Percentiles rank a stretch among this genome's conserved stretches.
These are phyloP conservation scores for Pythium inflatum DNA, from an alignment of 352 stramenopile genomes.

Conservation along the genomic window DNA sequence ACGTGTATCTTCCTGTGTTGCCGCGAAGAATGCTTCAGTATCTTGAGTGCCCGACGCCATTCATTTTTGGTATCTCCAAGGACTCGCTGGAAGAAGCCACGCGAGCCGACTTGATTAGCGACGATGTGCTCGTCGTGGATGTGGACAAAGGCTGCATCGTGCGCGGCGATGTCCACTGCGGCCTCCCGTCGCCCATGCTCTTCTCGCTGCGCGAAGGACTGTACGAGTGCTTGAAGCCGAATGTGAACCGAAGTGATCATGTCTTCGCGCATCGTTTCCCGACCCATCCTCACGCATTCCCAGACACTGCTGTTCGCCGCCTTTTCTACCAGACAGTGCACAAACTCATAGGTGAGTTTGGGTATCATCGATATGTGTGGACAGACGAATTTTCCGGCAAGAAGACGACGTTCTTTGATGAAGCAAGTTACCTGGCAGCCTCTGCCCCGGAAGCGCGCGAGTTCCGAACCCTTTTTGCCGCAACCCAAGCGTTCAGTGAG, in stretches of 20 bases:
- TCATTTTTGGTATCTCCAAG: slow-evolving; percentile 83
- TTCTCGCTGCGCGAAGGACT: slow-evolving; percentile 33
- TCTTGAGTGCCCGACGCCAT: slow-evolving; percentile 84
- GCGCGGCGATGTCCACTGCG: slow-evolving; percentile 24
- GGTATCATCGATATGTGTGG: slow-evolving; percentile 85
- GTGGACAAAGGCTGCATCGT: slow-evolving; percentile 40
- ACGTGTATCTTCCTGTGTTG: slow-evolving; percentile 86
- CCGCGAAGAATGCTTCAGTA: slow-evolving; percentile 81
- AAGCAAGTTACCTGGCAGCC: slow-evolving; percentile 82
- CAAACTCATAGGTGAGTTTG: slow-evolving; percentile 81
- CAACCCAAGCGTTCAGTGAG: slow-evolving; percentile 85
- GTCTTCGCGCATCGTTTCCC: slow-evolving; percentile 42
- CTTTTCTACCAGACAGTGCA: slow-evolving; percentile 70
- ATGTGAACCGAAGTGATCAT: slow-evolving; percentile 42
- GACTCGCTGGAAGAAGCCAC: slow-evolving; percentile 60
- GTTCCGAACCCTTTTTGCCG: slow-evolving; percentile 85
- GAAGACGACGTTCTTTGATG: slow-evolving; percentile 84
- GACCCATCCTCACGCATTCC: slow-evolving; percentile 62
- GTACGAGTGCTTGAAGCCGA: slow-evolving; percentile 39
- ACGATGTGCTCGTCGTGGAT: slow-evolving; percentile 78
- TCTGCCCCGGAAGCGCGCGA: slow-evolving; percentile 76
- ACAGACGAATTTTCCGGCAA: slow-evolving; percentile 83
- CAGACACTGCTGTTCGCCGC: slow-evolving; percentile 67
- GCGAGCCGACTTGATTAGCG: slow-evolving; percentile 58
- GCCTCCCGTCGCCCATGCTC: slow-evolving; percentile 27